Evolutionary conservation across 2,329 filamentous ascomycete species (phyloP), one percentile per base, ranked within the genome.

Genomic region (Erysiphe neolycopersici): DNA sequence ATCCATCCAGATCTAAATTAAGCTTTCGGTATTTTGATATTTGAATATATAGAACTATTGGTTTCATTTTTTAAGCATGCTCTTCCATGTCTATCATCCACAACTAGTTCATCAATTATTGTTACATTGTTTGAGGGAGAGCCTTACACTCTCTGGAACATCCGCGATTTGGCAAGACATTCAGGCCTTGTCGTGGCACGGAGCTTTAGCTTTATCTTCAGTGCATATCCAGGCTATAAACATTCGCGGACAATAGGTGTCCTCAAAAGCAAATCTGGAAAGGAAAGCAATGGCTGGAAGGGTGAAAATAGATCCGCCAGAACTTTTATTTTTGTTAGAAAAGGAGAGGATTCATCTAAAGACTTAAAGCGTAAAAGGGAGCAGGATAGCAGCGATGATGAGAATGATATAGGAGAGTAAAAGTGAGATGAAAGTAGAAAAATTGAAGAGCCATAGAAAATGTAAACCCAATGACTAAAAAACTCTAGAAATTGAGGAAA

Each of bases 131-230:
- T 98, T 58, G 87, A 94, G 59, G 80, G 79, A 46, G 79, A 91
- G 59, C 89, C 89, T 0, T 98, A 98, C 58, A 87, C 83, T 2
- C 68, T 94, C 1, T 98, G 89, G 89, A 94, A 95, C 61, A 69
- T 95, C 22, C 71, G 76, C 32, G 87, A 94, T 62, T 65, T 98
- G 26, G 89, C 72, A 1, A 69, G 87, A 6, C 82, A 93, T 58
- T 66, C 67, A 4, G 80, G 79, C 5, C 61, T 87, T 42, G 68
- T 71, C 53, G 76, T 84, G 32, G 65, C 74, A 51, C 63, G 69
- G 53, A 83, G 76, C 57, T 85, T 79, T 56, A 62, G 61, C 45
- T 89, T 89, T 55, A 66, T 71, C 48, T 66, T 71, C 5, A 61
- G 53, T 14, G 70, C 67, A 19, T 89, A 87, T 56, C 78, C 76